Base-by-base conservation (phyloP, 148 eudicot genomes). In the Cornus kousa region DNA sequence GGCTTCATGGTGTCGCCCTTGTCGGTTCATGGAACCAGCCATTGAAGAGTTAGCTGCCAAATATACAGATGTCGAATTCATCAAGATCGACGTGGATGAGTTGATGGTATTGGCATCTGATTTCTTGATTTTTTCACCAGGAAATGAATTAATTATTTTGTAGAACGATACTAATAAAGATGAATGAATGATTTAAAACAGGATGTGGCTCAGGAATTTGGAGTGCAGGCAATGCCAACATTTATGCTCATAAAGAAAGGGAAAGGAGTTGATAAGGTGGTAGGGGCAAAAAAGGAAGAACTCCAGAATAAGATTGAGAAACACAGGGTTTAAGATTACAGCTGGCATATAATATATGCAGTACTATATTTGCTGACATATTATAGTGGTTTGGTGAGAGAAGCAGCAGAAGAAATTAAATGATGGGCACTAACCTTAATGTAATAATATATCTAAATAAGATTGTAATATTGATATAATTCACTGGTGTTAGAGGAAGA, bases 31-130 rank as follows among this genome's bases (percentile, higher is more conserved):
- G 87, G 92, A 88, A 50, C 93, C 95, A 4, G 71, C 85, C 33
- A 60, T 93, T 80, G 71, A 88, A 4, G 97, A 89, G 17, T 84
- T 90, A 53, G 92, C 98, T 23, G 82, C 78, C 50, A 87, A 88
- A 74, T 93, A 85, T 77, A 74, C 87, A 32, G 91, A 88, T 35
- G 91, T 88, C 3, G 91, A 93, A 46, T 92, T 96, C 84, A 81
- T 96, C 83, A 93, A 87, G 89, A 89, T 96, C 33, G 97, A 96
- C 53, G 95, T 96, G 4, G 98, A 96, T 83, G 97, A 93, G 84
- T 70, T 93, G 23, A 71, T 84, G 86, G 99, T 93, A 94, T 40
- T 60, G 11, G 7, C 53, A 33, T 4, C 6, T 24, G 0, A 5
- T 1, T 19, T 28, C 4, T 48, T 48, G 2, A 8, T 48, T 48